phyloP scores from a whole-genome alignment of 2,329 filamentous ascomycete genomes.

The Rhynchosporium secalis region DNA sequence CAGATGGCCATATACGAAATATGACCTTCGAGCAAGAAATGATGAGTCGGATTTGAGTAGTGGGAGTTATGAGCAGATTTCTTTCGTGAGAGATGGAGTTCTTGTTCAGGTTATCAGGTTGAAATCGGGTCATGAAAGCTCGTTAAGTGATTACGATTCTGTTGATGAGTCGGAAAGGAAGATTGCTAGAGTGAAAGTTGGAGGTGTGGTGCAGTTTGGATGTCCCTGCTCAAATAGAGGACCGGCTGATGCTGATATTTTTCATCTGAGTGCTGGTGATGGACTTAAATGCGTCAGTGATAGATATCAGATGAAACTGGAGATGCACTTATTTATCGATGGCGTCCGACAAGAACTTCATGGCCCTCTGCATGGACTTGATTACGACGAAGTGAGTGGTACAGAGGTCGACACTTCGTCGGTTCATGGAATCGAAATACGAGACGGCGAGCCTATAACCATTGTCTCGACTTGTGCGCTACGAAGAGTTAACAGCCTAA shows the following conservation, averaged over 20 bases:
- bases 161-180: conserved; percentile 15
- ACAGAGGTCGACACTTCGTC: conserved; percentile 21
- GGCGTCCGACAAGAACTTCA: conserved; percentile 11
- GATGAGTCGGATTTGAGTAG: conserved; percentile 12
- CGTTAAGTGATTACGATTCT: conserved; percentile 25
- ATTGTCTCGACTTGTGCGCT: conserved; percentile 25
- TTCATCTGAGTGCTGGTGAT: conserved; percentile 11
- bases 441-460: conserved; percentile 19
- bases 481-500: neutral
- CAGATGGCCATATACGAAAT: conserved; percentile 30
- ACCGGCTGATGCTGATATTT: conserved; percentile 19
- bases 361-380: conserved; percentile 9
- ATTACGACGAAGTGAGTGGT: conserved; percentile 16
- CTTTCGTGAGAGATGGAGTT: conserved; percentile 25
- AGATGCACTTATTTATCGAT: conserved; percentile 25
- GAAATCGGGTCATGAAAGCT: conserved; percentile 25
- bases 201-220: conserved; percentile 28
- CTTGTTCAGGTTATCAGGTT: conserved; percentile 27
- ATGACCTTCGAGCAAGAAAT: conserved; percentile 21
- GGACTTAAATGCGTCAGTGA: conserved; percentile 22
- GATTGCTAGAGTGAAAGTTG: conserved; percentile 17
- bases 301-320: conserved; percentile 21
- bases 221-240: conserved; percentile 29
- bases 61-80: conserved; percentile 26
- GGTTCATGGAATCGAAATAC: conserved; percentile 19